Conservation (phyloP, 768 basidiomycete genomes). For the Mrakia frigida region DNA sequence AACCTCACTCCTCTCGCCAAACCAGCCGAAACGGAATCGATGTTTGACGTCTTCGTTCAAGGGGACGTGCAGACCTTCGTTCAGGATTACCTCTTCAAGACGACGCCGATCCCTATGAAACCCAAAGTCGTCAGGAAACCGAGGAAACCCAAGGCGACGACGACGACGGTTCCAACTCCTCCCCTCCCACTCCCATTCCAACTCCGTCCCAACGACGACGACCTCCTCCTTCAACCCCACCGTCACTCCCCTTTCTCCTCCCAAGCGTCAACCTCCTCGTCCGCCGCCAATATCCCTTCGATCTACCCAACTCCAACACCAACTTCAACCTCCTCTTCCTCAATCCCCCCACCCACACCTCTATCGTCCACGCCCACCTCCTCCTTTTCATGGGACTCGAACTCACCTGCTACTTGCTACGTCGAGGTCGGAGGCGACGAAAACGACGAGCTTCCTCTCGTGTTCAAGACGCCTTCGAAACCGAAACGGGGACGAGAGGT, state of each 20-base stretch:
- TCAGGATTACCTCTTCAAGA: slow-evolving; percentile 39
- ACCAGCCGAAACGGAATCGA: slow-evolving; percentile 77
- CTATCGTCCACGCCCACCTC: too few species aligned
- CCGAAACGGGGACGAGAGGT: background rate
- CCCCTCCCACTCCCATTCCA: too few species aligned
- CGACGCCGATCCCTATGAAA: background rate
- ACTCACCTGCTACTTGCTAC: background rate
- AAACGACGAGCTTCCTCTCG: background rate
- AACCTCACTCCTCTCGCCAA: slow-evolving; percentile 67
- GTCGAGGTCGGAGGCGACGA: background rate
- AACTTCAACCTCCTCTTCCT: background rate
- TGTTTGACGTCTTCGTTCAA: slow-evolving; percentile 84
- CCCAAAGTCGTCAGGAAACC: background rate
- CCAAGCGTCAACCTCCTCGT: background rate
- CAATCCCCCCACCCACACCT: background rate
- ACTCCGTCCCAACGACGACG: background rate
- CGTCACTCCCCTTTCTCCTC: background rate
- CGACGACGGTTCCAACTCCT: too few species aligned
- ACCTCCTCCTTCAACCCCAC: too few species aligned
- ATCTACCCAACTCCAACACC: too few species aligned
- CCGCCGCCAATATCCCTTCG: too few species aligned
- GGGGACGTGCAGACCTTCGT: slow-evolving; percentile 83
- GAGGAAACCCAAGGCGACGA: background rate
- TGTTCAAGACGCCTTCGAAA: background rate
- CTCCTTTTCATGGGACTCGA: background rate